Conservation (phyloP, 805 yeast species). For the Lipomyces anomalus region DNA sequence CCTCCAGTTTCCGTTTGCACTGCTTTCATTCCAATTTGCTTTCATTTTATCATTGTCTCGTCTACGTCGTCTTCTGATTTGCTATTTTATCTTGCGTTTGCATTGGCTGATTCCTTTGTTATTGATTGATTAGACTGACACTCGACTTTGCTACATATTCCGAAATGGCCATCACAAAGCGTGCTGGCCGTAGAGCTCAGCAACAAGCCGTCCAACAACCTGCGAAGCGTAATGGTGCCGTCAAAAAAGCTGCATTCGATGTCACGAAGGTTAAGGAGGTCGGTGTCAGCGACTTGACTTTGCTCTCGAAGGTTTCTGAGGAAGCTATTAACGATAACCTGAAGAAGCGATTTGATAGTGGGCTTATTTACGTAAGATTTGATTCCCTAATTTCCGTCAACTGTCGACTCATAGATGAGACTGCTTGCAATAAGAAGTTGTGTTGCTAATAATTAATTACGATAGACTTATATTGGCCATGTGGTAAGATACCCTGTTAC, state of each 20-base stretch:
- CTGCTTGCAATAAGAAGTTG: no score
- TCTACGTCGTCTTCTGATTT: no score
- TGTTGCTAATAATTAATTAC: no score
- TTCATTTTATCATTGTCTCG: no score
- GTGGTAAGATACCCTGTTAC: constrained; percentile 29
- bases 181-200: constrained; percentile 24
- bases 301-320: constrained; percentile 81
- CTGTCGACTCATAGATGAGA: no score
- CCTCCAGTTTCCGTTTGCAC: no score
- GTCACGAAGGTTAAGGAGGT: constrained; percentile 86
- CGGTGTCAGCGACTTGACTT: constrained; percentile 94
- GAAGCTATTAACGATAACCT: constrained; percentile 89
- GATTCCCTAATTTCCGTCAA: not conserved
- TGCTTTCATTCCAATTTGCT: no score
- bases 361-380: constrained; percentile 61
- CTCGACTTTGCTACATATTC: no score
- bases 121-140: not conserved
- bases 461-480: constrained; percentile 36
- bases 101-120: not conserved
- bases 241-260: constrained; percentile 82
- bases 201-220: constrained; percentile 30
- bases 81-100: no score
- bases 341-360: constrained; percentile 81
- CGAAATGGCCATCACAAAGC: constrained; percentile 26
- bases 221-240: constrained; percentile 43